Base-by-base conservation (phyloP, 2,329 filamentous ascomycete species). In the Pseudonectria foliicola region DNA sequence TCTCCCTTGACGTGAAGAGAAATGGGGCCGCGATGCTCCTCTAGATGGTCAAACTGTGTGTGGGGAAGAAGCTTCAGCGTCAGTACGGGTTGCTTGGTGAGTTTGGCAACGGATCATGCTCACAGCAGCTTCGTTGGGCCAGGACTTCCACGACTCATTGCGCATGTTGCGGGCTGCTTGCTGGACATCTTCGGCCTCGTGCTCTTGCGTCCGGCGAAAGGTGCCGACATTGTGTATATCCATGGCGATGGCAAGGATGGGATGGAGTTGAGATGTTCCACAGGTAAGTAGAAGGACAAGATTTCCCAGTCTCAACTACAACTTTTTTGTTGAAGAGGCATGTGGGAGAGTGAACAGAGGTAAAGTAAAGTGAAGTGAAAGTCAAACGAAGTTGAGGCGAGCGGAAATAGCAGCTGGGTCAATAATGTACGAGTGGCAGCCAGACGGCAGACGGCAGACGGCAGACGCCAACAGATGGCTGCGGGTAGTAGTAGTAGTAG, bases 1-100 rank as follows among this genome's bases (percentile, higher is more conserved):
- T 57, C 56, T 10, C 86, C 86, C 25, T 64, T 67, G 5, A 90
- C 69, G 0, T 53, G 49, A 10, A 90, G 69, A 31, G 78, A 65
- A 4, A 88, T 62, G 0, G 84, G 82, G 0, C 72, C 71, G 4
- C 70, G 70, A 44, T 85, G 73, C 48, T 87, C 80, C 10, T 75
- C 75, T 27, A 81, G 66, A 13, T 70, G 74, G 37, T 85, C 73
- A 49, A 87, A 87, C 80, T 86, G 7, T 12, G 10, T 32, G 3
- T 1, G 6, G 13, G 27, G 21, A 38, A 4, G 31, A n/a, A n/a
- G n/a, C n/a, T n/a, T n/a, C n/a, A n/a, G n/a, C n/a, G 33, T 25
- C 10, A 2, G 16, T 27, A n/a, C 27, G 27, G 12, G 7, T 3
- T 3, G 10, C 2, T 2, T 2, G 4, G 6, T 7, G 11, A 10